phyloP scores from a whole-genome alignment of 371 early-diverging fungal species.

The Mortierella sp. region DNA sequence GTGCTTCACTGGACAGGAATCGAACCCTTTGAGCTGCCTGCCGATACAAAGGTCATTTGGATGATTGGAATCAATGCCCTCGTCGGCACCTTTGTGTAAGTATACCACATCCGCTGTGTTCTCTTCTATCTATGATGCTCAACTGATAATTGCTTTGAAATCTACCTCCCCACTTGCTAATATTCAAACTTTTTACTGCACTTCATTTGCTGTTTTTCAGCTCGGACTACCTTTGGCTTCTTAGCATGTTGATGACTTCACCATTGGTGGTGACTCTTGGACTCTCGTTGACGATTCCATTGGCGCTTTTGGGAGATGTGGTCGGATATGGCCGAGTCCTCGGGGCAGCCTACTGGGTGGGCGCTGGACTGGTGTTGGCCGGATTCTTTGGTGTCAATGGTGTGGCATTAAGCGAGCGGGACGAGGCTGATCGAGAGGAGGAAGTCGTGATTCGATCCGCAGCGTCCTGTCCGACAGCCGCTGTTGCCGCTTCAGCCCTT shows the following conservation, averaged over 20 bases:
- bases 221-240: conserved; percentile 86
- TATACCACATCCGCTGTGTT: neutral
- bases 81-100: conserved; percentile 82
- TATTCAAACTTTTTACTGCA: neutral
- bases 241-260: conserved; percentile 85
- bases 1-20: conserved; percentile 73
- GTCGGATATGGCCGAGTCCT: conserved; percentile 73
- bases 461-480: conserved; percentile 19
- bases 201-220: conserved; percentile 22
- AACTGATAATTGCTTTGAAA: neutral
- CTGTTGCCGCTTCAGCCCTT: conserved; percentile 27
- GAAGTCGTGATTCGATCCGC: conserved; percentile 27
- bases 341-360: conserved; percentile 71
- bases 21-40: conserved; percentile 78
- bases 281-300: conserved; percentile 82
- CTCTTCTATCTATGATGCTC: neutral
- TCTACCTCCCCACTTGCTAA: neutral
- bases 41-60: conserved; percentile 63
- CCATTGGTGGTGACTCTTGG: conserved; percentile 86
- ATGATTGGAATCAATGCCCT: conserved; percentile 81
- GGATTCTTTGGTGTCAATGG: conserved; percentile 80
- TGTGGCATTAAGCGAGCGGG: conserved; percentile 61
- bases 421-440: conserved; percentile 34
- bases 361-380: conserved; percentile 73
- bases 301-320: conserved; percentile 82